Evolutionary conservation across 1,139 yeast genomes (phyloP), one percentile per base, ranked within the genome.

Genomic region (Kodamaea sp.): DNA sequence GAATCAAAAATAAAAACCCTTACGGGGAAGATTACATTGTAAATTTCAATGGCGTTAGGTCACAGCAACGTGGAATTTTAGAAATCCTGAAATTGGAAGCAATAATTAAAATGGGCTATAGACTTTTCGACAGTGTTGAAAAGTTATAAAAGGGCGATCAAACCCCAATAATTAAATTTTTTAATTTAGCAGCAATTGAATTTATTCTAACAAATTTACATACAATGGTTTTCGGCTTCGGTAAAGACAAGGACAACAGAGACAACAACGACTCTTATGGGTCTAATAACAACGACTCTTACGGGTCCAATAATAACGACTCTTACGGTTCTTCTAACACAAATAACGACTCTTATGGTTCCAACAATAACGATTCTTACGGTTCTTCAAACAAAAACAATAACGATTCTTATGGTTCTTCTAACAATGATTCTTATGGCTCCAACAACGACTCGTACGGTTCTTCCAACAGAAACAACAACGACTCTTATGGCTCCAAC

Each of bases 221-320:
- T 31, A 51, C 35, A 34, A 51, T 50, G 55, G 55, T 50, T 36
- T 51, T 50, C 39, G 54, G 54, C 25, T 49, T 50, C 32, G 54
- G 55, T n/a, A 50, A 43, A 30, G 50, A 49, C 44, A 37, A 43
- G 41, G 41, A 48, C 44, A 34, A 46, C 33, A 40, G 46, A 32
- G 37, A 43, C 41, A 37, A 31, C 32, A 31, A 32, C 35, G 20
- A 15, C 20, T 15, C 20, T 15, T 15, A 15, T 4, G 20, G 20
- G 20, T 31, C 27, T 24, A 35, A 36, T 27, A 12, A 32, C 38
- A 26, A 33, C 39, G 42, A 33, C 29, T 38, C 45, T n/a, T 42
- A 40, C 33, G 45, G 45, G 2, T 43, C 46, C 27, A 38, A 24
- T 38, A 38, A 44, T 36, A 26, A 36, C 27, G 45, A 35, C 36